A percentile compares a stretch with the other conserved stretches of the same genome.
Conservation (phyloP, 768 basidiomycete species). For the Hericium coralloides region DNA sequence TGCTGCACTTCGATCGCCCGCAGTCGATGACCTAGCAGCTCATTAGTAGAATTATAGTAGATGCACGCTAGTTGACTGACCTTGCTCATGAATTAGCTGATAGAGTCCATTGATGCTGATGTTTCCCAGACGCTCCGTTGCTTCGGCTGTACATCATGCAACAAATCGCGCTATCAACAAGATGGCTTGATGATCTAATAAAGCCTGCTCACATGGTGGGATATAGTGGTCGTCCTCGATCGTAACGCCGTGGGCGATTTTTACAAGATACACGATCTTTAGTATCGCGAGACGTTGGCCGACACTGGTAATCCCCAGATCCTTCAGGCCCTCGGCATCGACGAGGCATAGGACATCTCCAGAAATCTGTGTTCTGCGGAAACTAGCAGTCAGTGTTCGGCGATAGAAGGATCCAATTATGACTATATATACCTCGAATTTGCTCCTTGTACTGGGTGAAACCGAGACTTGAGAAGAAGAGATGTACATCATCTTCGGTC, state of each 20-base stretch:
- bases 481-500: slow-evolving; percentile 71
- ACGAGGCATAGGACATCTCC: slow-evolving; percentile 84
- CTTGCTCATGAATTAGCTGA: slow-evolving; percentile 64
- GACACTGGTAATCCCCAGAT: slow-evolving; percentile 77
- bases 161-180: background rate
- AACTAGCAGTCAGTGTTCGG: background rate
- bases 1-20: slow-evolving; percentile 72
- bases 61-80: slow-evolving; percentile 27
- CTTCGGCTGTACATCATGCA: slow-evolving; percentile 37
- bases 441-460: slow-evolving; percentile 79
- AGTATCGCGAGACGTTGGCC: slow-evolving; percentile 90
- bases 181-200: background rate
- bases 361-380: slow-evolving; percentile 72
- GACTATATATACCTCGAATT: slow-evolving; percentile 54
- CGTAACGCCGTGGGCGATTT: slow-evolving; percentile 73
- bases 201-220: slow-evolving; percentile 64
- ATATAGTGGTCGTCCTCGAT: slow-evolving; percentile 81
- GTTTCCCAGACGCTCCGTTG: slow-evolving; percentile 41
- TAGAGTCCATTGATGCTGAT: slow-evolving; percentile 60
- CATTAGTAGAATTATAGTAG: slow-evolving; percentile 1
- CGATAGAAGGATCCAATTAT: slow-evolving; percentile 8
- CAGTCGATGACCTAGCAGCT: slow-evolving; percentile 52
- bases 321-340: slow-evolving; percentile 76
- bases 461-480: slow-evolving; percentile 70
- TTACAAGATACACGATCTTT: slow-evolving; percentile 85